These are phyloP conservation scores for Exserohilum turcica DNA, from an alignment of 2,329 filamentous ascomycete species.

Conservation along the genomic window DNA sequence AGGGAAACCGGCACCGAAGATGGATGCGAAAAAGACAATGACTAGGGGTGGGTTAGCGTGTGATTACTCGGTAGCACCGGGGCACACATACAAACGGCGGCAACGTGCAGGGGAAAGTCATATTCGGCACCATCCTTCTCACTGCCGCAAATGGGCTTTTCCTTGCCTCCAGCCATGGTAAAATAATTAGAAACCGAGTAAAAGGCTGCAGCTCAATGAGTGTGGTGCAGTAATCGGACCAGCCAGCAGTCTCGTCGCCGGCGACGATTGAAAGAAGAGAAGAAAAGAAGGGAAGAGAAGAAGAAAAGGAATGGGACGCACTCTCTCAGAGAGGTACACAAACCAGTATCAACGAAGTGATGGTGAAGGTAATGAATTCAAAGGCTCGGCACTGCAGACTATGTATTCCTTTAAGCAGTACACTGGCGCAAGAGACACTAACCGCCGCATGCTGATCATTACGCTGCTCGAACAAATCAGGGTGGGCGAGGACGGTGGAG, in stretches of 20 bases:
- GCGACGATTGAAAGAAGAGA: slow-evolving; percentile 35
- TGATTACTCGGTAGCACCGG: background rate
- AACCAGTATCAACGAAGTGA: slow-evolving; percentile 25
- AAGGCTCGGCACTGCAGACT: slow-evolving; percentile 38
- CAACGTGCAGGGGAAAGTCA: slow-evolving; percentile 47
- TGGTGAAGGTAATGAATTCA: slow-evolving; percentile 26
- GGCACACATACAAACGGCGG: slow-evolving; percentile 44
- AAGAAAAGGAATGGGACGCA: slow-evolving; percentile 28
- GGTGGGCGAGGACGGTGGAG: slow-evolving; percentile 30
- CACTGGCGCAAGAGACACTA: slow-evolving; percentile 29
- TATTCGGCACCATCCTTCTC: slow-evolving; percentile 36
- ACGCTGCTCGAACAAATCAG: slow-evolving; percentile 31
- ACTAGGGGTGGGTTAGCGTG: slow-evolving; percentile 32
- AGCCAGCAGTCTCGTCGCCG: slow-evolving; percentile 44
- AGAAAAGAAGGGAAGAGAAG: slow-evolving; percentile 22
- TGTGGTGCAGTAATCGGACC: slow-evolving; percentile 23
- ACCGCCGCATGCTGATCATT: slow-evolving; percentile 35
- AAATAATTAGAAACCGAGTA: slow-evolving; percentile 21
- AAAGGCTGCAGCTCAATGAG: slow-evolving; percentile 17
- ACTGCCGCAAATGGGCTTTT: slow-evolving; percentile 44
- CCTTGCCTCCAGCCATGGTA: slow-evolving; percentile 34
- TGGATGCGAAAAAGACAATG: slow-evolving; percentile 47
- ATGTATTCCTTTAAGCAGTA: slow-evolving; percentile 37
- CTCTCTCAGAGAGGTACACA: slow-evolving; percentile 44
- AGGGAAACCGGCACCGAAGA: slow-evolving; percentile 46